phyloP scores from a whole-genome alignment of 495 filamentous ascomycete genomes.

The Daldinia childiae region DNA sequence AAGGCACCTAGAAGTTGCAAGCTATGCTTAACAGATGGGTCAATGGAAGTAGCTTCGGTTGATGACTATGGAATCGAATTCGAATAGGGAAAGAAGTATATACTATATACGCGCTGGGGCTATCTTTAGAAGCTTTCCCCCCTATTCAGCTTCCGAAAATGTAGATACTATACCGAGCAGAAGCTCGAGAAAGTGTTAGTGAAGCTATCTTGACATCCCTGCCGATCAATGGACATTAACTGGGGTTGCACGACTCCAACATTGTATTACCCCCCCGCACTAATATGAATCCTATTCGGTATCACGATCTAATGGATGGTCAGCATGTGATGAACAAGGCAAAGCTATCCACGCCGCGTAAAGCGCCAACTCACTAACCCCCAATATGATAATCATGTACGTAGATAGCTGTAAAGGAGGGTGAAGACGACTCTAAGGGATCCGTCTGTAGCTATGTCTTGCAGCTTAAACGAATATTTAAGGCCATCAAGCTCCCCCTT shows the following conservation, averaged over 20 bases:
- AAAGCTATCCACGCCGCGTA: conserved; percentile 27
- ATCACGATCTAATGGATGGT: conserved; percentile 31
- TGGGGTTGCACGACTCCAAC: conserved; percentile 34
- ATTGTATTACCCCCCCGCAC: conserved; percentile 33
- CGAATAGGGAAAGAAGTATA: neutral
- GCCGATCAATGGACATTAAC: conserved; percentile 11
- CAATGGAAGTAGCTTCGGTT: neutral
- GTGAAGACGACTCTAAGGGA: conserved; percentile 25
- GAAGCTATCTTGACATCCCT: conserved; percentile 19
- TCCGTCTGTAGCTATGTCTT: conserved; percentile 14
- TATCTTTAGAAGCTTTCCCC: neutral
- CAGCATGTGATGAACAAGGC: conserved; percentile 39
- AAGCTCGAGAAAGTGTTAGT: conserved; percentile 28
- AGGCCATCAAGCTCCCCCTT: conserved; percentile 44
- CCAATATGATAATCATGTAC: conserved; percentile 25
- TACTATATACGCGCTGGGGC: neutral
- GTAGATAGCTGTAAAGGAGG: conserved; percentile 20
- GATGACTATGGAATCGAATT: neutral
- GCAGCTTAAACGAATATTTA: conserved; percentile 35
- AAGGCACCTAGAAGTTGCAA: neutral
- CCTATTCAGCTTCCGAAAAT: neutral
- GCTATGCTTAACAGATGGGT: conserved; percentile 16
- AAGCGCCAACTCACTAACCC: conserved; percentile 33
- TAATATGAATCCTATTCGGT: conserved; percentile 29
- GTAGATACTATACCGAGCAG: neutral